These are phyloP conservation scores for Bifiguratus adelaidae DNA, from an alignment of 192 early-diverging fungal genomes.

Conservation along the genomic window DNA sequence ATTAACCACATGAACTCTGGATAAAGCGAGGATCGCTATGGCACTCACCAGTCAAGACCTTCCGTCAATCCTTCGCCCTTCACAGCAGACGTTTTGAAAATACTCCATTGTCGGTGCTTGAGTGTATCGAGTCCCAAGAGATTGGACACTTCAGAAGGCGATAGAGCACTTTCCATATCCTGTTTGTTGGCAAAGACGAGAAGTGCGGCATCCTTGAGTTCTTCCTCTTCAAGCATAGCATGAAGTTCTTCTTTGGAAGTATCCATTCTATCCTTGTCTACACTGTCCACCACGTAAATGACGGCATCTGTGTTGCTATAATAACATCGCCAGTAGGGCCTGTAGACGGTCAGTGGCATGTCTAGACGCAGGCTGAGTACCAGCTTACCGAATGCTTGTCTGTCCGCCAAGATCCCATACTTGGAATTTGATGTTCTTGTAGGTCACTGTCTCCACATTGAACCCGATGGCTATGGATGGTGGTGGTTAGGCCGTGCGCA, in stretches of 20 bases:
- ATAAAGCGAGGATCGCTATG: neutral
- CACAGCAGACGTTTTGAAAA: constrained; percentile 88
- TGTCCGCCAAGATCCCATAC: constrained; percentile 96
- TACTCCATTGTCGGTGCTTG: constrained; percentile 88
- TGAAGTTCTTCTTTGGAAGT: constrained; percentile 84
- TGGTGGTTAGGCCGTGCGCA: neutral
- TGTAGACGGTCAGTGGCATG: neutral
- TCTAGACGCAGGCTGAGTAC: neutral
- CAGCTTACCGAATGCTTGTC: constrained; percentile 34
- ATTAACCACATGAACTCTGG: neutral
- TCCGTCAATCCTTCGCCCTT: constrained; percentile 92
- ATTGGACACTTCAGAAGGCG: constrained; percentile 80
- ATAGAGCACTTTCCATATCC: constrained; percentile 92
- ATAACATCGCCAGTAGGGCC: constrained; percentile 98
- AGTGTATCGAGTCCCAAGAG: constrained; percentile 70
- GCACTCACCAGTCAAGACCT: constrained; percentile 83
- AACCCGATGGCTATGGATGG: constrained; percentile 53
- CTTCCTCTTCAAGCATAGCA: constrained; percentile 92
- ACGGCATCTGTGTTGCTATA: constrained; percentile 98
- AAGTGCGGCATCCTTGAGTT: constrained; percentile 78
- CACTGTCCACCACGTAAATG: constrained; percentile 95
- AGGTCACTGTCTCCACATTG: constrained; percentile 88
- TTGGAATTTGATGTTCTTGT: constrained; percentile 98
- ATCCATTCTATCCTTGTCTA: constrained; percentile 81
- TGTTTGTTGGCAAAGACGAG: constrained; percentile 98